Base-by-base conservation (phyloP, 2,329 filamentous ascomycete species). In the Sporothrix euskadiensis region DNA sequence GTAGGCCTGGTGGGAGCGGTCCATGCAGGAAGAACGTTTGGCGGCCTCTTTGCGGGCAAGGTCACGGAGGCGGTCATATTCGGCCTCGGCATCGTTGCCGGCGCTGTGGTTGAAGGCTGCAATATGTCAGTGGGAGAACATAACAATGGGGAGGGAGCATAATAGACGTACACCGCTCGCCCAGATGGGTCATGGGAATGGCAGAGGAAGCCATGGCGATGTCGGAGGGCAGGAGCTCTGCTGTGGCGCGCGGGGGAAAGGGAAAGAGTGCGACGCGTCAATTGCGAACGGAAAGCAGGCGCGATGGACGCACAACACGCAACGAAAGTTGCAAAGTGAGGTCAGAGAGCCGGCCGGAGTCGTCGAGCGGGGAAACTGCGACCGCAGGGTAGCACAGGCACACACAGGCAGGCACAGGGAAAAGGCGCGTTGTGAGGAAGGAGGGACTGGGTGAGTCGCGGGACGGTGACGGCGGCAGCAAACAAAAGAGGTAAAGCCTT, bases 11-110 rank as follows among this genome's bases (percentile, higher is more conserved):
- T 92, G 90, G 26, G 92, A 87, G 79, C 86, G 86, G 76, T 93
- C 89, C 79, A 94, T 94, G 84, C 92, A 97, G 71, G 88, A 86
- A 76, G 89, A 89, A 77, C 93, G 92, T 84, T 96, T 93, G 70
- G 86, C 84, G 74, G 92, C 93, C 85, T 97, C 94, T 78, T 90
- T 86, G 76, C 93, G 90, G 22, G 95, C 96, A 22, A 94, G 87
- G 77, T 91, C 90, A 79, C 96, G 93, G 61, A 98, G 88, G 71
- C 93, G 92, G 81, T 98, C 94, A 83, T 98, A 98, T 84, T 98
- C 94, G 77, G 87, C 89, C 85, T 98, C 94, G 72, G 89, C 86
- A 74, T 90, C 87, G 77, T 84, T 84, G 79, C 88, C 89, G 77
- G 90, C 86, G 74, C 86, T 87, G 81, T 94, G 91, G 82, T 91